phyloP scores from a whole-genome alignment of 2,329 filamentous ascomycete species.

The Acrocalymma vagum region DNA sequence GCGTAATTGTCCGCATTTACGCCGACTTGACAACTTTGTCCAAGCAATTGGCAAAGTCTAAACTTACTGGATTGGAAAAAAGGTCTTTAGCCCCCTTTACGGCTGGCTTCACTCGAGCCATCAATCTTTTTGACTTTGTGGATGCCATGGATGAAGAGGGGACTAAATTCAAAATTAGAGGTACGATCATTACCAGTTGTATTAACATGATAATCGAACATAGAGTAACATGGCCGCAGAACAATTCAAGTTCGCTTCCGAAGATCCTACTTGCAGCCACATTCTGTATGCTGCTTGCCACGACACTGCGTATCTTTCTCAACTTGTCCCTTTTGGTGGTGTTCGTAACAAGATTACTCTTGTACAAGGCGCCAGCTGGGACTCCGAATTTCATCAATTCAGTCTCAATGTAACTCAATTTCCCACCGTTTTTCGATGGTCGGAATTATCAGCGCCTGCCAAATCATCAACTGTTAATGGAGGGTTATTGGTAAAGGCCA shows the following conservation, averaged over 20 bases:
- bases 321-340: conserved; percentile 62
- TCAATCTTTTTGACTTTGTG: conserved; percentile 68
- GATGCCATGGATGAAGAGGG: conserved; percentile 69
- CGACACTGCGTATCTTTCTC: conserved; percentile 65
- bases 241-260: conserved; percentile 60
- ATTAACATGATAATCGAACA: neutral
- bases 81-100: conserved; percentile 65
- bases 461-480: conserved; percentile 11
- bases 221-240: conserved; percentile 22
- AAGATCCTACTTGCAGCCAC: conserved; percentile 69
- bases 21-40: conserved; percentile 64
- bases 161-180: conserved; percentile 68
- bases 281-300: conserved; percentile 72
- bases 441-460: conserved; percentile 14
- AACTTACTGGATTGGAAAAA: conserved; percentile 62
- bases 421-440: conserved; percentile 60
- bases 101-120: conserved; percentile 65
- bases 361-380: conserved; percentile 60
- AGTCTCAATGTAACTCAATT: conserved; percentile 62
- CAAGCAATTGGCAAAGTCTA: conserved; percentile 58
- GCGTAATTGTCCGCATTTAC: conserved; percentile 65
- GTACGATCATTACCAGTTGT: conserved; percentile 29
- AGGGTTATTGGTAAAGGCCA: conserved; percentile 9
- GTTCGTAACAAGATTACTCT: conserved; percentile 64
- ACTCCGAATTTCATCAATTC: conserved; percentile 62